Base-by-base conservation (phyloP, 2,329 filamentous ascomycete genomes). In the Trichoderma afroharzianum region DNA sequence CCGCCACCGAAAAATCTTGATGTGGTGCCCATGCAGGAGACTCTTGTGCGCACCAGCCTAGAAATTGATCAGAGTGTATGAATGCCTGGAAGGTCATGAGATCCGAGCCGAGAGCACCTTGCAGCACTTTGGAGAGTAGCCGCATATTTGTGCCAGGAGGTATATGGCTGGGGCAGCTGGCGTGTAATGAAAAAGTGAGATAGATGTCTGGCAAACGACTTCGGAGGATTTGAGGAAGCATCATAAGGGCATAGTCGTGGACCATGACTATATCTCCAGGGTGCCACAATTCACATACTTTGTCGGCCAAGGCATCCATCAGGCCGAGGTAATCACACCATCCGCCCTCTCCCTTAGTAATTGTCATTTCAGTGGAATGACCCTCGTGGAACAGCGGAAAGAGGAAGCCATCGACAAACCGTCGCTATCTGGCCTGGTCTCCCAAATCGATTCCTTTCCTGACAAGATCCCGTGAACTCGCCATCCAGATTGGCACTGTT, bases 301-400 rank as follows among this genome's bases (percentile, higher is more conserved):
- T 90, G 80, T 97, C 92, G 71, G 95, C 94, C 77, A 98, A 98
- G 73, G 93, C 90, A 78, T 94, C 91, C 83, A 98, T 98, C 88
- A 97, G 91, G 63, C 91, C 91, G 80, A 93, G 92, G 82, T 97
- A 98, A 82, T 98, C 94, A n/a, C 91, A 89, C 95, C 95, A 98
- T 76, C 94, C 90, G 61, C 91, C 86, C 21, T 53, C 47, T 21
- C 43, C 43, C 43, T 21, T 8, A 21, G n/a, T 11, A 6, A 50
- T 50, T 11, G 43, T 21, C 4, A 11, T 12, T 5, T 9, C n/a
- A 50, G 43, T 50, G 43, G n/a, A 21, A 21, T 9, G n/a, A 21
- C 43, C n/a, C 43, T 21, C 43, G n/a, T 18, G n/a, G 43, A 50
- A 50, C 8, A 50, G n/a, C 9, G 43, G 43, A 6, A n/a, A 50